A percentile compares a stretch with the other conserved stretches of the same genome.
Evolutionary conservation across 2,329 filamentous ascomycete genomes (phyloP).

Genomic region (Verticillium albo-atrum): DNA sequence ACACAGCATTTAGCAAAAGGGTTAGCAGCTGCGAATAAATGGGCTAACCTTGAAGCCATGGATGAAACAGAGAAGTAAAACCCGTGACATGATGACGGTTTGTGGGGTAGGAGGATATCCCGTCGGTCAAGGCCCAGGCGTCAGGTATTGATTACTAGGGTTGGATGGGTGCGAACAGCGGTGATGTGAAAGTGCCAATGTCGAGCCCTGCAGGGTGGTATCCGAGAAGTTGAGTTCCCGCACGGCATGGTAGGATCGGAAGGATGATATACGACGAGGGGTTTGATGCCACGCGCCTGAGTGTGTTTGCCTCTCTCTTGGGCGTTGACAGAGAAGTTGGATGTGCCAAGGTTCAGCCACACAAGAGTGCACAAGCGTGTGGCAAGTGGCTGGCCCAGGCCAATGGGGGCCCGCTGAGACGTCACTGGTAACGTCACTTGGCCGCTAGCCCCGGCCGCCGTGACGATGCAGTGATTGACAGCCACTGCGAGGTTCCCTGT

Average conservation of each 20-base stretch:
- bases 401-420: conserved; percentile 7
- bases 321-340: not conserved
- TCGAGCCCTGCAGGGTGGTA: not conserved
- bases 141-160: no score
- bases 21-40: no score
- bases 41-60: conserved; percentile 67
- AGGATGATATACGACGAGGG: not conserved
- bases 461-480: not conserved
- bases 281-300: not conserved
- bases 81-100: conserved; percentile 36
- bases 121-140: no score
- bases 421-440: conserved; percentile 13
- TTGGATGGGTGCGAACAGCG: not conserved
- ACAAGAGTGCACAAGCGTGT: conserved; percentile 9
- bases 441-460: not conserved
- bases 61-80: conserved; percentile 67
- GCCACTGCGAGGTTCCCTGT: not conserved
- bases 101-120: no score
- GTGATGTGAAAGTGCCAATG: not conserved
- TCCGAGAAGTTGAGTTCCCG: not conserved
- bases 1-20: no score
- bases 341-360: conserved; percentile 13
- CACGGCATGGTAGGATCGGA: not conserved
- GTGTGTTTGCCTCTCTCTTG: not conserved
- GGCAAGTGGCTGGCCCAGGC: not conserved